phyloP scores from a whole-genome alignment of 257 asterid genomes.

The Solanum boliviense region DNA sequence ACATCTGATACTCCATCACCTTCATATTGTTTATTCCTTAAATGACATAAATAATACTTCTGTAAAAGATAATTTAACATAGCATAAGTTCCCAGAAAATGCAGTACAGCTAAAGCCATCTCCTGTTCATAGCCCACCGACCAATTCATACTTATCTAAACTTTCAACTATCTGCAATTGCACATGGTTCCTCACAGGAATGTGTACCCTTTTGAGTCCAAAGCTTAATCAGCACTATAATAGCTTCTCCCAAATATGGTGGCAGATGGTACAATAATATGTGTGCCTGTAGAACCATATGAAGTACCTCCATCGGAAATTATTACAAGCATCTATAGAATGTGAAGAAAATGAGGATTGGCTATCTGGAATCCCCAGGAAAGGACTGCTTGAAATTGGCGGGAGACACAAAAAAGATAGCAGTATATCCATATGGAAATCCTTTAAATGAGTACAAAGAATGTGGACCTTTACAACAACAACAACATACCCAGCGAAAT shows the following conservation, averaged over 20 bases:
- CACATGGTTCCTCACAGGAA: neutral
- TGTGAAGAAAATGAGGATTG: neutral
- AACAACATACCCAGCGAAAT: neutral
- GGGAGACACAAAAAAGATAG: neutral
- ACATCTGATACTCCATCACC: neutral
- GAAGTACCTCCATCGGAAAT: neutral
- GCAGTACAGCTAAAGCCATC: neutral
- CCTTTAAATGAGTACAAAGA: neutral
- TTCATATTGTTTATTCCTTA: neutral
- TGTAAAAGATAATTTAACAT: neutral
- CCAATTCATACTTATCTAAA: neutral
- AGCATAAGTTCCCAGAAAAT: neutral
- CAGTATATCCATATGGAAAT: neutral
- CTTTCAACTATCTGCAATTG: neutral
- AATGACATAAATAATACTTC: neutral
- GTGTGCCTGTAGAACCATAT: neutral
- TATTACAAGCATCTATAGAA: neutral
- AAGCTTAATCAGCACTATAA: neutral
- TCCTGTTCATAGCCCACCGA: neutral
- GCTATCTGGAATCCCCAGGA: neutral
- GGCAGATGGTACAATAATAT: neutral
- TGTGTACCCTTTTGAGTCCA: neutral
- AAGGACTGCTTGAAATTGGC: neutral
- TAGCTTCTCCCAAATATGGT: neutral
- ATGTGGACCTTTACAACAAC: neutral